Evolutionary conservation across 1,284 basidiomycete species (phyloP).

Genomic region (Laetiporus sulphureus): DNA sequence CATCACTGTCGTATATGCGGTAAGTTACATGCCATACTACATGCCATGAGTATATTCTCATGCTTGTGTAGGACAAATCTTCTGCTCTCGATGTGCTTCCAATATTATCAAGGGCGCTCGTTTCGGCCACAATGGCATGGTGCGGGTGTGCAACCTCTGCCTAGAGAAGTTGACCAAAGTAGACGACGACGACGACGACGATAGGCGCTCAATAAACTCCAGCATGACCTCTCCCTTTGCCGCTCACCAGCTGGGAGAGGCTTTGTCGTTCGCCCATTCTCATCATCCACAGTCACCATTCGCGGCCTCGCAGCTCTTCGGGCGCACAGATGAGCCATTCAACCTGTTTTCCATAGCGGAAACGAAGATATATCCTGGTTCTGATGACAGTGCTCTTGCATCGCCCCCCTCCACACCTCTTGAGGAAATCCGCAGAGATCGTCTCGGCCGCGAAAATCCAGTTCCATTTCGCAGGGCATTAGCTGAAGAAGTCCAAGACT

Average conservation of each 20-base stretch:
- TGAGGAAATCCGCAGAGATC: constrained; percentile 33
- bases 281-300: constrained; percentile 78
- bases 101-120: constrained; percentile 94
- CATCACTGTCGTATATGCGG: constrained; percentile 95
- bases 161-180: constrained; percentile 84
- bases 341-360: constrained; percentile 77
- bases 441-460: constrained; percentile 49
- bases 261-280: constrained; percentile 37
- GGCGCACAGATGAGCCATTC: constrained; percentile 67
- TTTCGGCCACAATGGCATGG: constrained; percentile 88
- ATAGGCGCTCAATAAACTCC: constrained; percentile 70
- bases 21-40: constrained; percentile 27
- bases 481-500: constrained; percentile 71
- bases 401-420: constrained; percentile 50
- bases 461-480: constrained; percentile 81
- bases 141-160: constrained; percentile 93
- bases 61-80: constrained; percentile 73
- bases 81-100: constrained; percentile 93
- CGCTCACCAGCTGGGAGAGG: constrained; percentile 53
- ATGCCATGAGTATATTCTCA: constrained; percentile 6
- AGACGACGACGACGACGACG: constrained; percentile 76
- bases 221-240: constrained; percentile 50
- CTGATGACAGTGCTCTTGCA: constrained; percentile 44
- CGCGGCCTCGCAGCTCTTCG: constrained; percentile 81
- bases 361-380: constrained; percentile 48